Conservation (phyloP, 169 alveolate genomes). For the Plasmodium inui region DNA sequence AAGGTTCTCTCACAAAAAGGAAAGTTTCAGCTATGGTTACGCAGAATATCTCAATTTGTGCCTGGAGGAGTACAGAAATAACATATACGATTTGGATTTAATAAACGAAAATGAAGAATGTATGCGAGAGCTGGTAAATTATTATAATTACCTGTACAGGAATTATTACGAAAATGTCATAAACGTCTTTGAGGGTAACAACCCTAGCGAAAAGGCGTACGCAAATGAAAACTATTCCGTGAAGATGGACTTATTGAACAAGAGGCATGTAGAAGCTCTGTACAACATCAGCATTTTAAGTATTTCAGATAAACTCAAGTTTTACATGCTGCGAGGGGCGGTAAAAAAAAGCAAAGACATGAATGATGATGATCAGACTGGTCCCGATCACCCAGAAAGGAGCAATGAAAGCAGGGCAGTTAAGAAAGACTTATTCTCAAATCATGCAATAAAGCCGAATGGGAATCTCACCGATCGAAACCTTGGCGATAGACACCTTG, state of each 20-base stretch:
- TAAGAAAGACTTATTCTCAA: constrained; percentile 35
- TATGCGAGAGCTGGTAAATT: constrained; percentile 73
- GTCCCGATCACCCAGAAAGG: constrained; percentile 21
- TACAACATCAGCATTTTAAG: constrained; percentile 73
- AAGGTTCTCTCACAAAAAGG: constrained; percentile 67
- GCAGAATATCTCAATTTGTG: constrained; percentile 69
- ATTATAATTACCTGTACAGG: constrained; percentile 68
- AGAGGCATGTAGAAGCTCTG: constrained; percentile 60
- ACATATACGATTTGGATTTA: constrained; percentile 74
- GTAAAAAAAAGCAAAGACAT: constrained; percentile 48
- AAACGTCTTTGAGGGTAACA: constrained; percentile 47
- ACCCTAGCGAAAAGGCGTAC: constrained; percentile 39
- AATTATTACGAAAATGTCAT: constrained; percentile 74
- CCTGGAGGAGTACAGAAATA: constrained; percentile 68
- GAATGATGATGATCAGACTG: constrained; percentile 23
- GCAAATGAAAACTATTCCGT: constrained; percentile 69
- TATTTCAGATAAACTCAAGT: constrained; percentile 67
- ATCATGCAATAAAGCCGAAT: constrained; percentile 24
- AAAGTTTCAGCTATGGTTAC: constrained; percentile 49
- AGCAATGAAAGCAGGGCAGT: constrained; percentile 63
- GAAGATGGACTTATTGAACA: constrained; percentile 66
- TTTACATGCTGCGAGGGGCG: constrained; percentile 75
- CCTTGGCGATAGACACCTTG: not conserved
- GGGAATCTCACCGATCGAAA: constrained; percentile 16
- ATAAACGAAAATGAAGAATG: constrained; percentile 77